Percentiles rank a stretch among this genome's conserved stretches.
Evolutionary conservation across 2,329 filamentous ascomycete species (phyloP).

Genomic region (Cercospora brassicicola): DNA sequence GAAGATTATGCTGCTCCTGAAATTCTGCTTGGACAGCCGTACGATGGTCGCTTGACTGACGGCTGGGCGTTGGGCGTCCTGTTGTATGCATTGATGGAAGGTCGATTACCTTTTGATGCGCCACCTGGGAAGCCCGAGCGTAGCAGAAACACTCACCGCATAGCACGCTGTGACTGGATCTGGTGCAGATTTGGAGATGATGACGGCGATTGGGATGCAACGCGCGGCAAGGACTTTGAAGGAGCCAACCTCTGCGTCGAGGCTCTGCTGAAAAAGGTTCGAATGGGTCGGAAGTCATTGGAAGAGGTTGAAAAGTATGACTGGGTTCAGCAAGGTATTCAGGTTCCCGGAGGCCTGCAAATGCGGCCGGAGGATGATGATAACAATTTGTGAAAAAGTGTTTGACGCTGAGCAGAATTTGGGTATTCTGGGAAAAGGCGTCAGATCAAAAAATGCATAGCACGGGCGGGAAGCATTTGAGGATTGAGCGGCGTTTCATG

Average conservation of each 20-base stretch:
- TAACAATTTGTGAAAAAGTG: conserved; percentile 15
- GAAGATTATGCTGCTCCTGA: conserved; percentile 98
- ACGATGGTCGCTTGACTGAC: conserved; percentile 88
- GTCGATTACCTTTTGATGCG: conserved; percentile 89
- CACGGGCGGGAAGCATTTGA: background rate
- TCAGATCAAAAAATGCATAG: conserved; percentile 4
- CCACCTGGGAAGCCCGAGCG: conserved; percentile 75
- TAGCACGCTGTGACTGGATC: conserved; percentile 91
- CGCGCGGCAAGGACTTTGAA: conserved; percentile 64
- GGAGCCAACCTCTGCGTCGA: conserved; percentile 82
- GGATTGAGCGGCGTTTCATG: background rate
- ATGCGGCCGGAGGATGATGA: conserved; percentile 52
- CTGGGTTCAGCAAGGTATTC: conserved; percentile 76
- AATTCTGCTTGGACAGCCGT: conserved; percentile 90
- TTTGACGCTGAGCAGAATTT: background rate
- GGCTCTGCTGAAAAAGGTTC: conserved; percentile 76
- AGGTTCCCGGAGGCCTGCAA: conserved; percentile 61
- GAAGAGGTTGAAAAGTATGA: conserved; percentile 68
- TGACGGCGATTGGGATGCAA: conserved; percentile 80
- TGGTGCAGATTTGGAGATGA: conserved; percentile 85
- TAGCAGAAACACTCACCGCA: conserved; percentile 78
- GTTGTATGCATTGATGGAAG: conserved; percentile 89
- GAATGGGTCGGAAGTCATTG: conserved; percentile 70
- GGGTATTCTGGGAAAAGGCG: background rate
- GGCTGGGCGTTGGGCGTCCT: conserved; percentile 94